Percentiles rank a stretch among this genome's conserved stretches.
These are phyloP conservation scores for Geosmithia morbida DNA, from an alignment of 2,329 filamentous ascomycete genomes.

Conservation along the genomic window DNA sequence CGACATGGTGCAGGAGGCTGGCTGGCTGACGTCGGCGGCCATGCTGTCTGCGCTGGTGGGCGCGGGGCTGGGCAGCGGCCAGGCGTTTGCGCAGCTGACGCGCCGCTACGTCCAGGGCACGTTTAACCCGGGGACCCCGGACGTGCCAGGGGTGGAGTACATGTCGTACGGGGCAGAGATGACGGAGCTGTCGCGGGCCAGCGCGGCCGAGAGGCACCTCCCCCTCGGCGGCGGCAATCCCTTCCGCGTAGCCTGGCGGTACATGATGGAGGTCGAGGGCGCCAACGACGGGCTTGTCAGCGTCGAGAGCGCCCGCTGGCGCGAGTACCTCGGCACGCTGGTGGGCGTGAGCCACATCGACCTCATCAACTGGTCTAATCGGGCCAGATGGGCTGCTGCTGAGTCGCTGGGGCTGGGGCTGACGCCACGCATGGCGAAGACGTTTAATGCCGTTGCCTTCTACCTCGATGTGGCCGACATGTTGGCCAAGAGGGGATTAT, in stretches of 20 bases:
- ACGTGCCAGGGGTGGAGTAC: constrained; percentile 38
- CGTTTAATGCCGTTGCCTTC: constrained; percentile 54
- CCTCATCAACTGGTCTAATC: constrained; percentile 54
- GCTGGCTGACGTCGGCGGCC: constrained; percentile 22
- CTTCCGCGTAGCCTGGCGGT: constrained; percentile 36
- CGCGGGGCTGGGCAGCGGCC: constrained; percentile 37
- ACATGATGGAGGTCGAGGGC: constrained; percentile 38
- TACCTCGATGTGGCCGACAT: constrained; percentile 55
- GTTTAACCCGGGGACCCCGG: constrained; percentile 44
- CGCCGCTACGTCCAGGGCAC: constrained; percentile 38
- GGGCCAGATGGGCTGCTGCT: constrained; percentile 38
- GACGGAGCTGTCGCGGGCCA: constrained; percentile 34
- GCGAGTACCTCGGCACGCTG: constrained; percentile 48
- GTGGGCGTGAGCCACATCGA: constrained; percentile 48
- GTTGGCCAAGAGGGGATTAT: constrained; percentile 51
- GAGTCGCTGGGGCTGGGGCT: constrained; percentile 33
- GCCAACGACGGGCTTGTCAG: constrained; percentile 56
- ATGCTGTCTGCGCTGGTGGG: constrained; percentile 40
- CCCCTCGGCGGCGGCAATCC: no score
- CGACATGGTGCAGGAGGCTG: constrained; percentile 31
- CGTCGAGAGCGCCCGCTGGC: constrained; percentile 47
- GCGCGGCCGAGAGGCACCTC: no score
- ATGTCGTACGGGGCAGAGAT: constrained; percentile 46
- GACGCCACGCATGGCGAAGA: constrained; percentile 21
- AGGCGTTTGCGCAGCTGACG: constrained; percentile 46